Percentiles rank a stretch among this genome's conserved stretches.
phyloP scores from a whole-genome alignment of 345 rosid species.

The Murraya koenigii region DNA sequence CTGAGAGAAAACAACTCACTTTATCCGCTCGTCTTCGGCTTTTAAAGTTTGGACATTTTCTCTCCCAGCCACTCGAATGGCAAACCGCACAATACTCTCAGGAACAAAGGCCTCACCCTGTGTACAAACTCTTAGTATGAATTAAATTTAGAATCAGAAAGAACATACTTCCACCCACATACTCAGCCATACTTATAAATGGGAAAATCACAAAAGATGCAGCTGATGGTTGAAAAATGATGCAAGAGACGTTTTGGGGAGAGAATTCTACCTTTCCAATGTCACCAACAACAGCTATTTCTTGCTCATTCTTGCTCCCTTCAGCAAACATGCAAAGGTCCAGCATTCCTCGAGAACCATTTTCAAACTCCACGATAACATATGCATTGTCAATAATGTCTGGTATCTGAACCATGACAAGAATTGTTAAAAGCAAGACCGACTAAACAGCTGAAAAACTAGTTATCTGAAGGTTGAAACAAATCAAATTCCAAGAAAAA shows the following conservation, averaged over 20 bases:
- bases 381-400: slow-evolving; percentile 92
- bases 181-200: not conserved
- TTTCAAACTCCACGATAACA: slow-evolving; percentile 82
- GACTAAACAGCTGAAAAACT: not conserved
- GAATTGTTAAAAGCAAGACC: not conserved
- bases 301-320: slow-evolving; percentile 96
- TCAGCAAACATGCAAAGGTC: slow-evolving; percentile 99
- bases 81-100: slow-evolving; percentile 70
- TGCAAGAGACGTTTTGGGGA: too few species aligned
- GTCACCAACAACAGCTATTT: slow-evolving; percentile 77
- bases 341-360: slow-evolving; percentile 87
- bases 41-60: slow-evolving; percentile 60
- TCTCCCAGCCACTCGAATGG: slow-evolving; percentile 61
- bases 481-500: not conserved
- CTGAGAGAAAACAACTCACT: slow-evolving; percentile 34
- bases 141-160: not conserved
- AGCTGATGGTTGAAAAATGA: not conserved
- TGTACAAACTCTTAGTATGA: slow-evolving; percentile 11
- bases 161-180: not conserved
- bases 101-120: slow-evolving; percentile 98
- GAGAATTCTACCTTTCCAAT: slow-evolving; percentile 56
- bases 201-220: not conserved
- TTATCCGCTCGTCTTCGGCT: slow-evolving; percentile 66
- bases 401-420: slow-evolving; percentile 52
- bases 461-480: not conserved